Conservation (phyloP, 495 filamentous ascomycete species). For the Daldinia bambusicola region DNA sequence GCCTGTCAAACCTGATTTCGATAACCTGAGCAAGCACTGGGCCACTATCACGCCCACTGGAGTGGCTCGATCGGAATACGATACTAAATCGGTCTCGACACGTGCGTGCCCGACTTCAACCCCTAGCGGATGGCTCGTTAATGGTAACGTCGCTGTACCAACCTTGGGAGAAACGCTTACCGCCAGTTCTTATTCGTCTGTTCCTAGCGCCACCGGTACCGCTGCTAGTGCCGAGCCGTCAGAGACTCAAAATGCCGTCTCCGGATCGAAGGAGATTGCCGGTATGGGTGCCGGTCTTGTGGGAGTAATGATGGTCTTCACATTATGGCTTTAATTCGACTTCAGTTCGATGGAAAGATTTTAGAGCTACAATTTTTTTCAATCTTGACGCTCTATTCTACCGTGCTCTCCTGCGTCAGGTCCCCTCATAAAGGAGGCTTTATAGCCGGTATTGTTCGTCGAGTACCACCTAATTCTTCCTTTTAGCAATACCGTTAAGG, state of each 20-base stretch:
- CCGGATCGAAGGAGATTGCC: conserved; percentile 60
- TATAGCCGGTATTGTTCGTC: conserved; percentile 9
- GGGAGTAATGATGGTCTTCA: conserved; percentile 64
- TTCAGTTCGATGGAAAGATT: conserved; percentile 43
- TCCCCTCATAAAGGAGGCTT: conserved; percentile 5
- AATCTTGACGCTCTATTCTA: conserved; percentile 2
- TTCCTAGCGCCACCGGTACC: conserved; percentile 43
- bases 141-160: conserved; percentile 74
- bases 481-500: conserved; percentile 13
- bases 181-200: conserved; percentile 42
- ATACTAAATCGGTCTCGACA: conserved; percentile 64
- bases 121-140: conserved; percentile 73
- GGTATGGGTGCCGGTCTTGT: conserved; percentile 64
- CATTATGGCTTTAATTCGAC: conserved; percentile 59
- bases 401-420: conserved; percentile 5
- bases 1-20: conserved; percentile 78
- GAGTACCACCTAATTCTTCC: conserved; percentile 18
- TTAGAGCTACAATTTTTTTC: conserved; percentile 19
- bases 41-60: conserved; percentile 75
- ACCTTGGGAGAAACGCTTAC: conserved; percentile 68
- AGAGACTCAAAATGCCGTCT: conserved; percentile 50
- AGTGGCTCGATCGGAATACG: conserved; percentile 71
- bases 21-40: conserved; percentile 81
- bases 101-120: conserved; percentile 78
- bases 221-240: conserved; percentile 35